These are phyloP conservation scores for Penicillium turbatum DNA, from an alignment of 495 filamentous ascomycete genomes.

Conservation along the genomic window DNA sequence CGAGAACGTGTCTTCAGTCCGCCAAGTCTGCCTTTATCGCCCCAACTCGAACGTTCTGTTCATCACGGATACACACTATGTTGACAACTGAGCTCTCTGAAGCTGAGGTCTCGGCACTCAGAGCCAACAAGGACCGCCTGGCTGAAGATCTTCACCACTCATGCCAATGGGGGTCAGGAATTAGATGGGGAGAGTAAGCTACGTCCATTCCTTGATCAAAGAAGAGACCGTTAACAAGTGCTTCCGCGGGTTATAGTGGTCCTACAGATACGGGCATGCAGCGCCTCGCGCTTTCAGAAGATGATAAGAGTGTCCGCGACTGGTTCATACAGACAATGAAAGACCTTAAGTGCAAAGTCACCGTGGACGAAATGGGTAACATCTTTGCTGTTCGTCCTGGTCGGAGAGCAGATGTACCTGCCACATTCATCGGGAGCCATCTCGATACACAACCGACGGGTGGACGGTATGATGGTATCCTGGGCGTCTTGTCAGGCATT, in stretches of 20 bases:
- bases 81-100: conserved; percentile 40
- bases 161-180: conserved; percentile 62
- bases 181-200: conserved; percentile 61
- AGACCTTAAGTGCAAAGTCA: conserved; percentile 58
- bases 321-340: conserved; percentile 70
- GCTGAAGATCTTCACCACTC: conserved; percentile 60
- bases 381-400: conserved; percentile 70
- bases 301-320: conserved; percentile 66
- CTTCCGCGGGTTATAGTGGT: conserved; percentile 29
- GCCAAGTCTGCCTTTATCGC: background rate
- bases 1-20: background rate
- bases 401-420: conserved; percentile 45
- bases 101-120: conserved; percentile 42
- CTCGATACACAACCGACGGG: conserved; percentile 76
- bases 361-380: conserved; percentile 66
- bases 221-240: conserved; percentile 8
- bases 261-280: conserved; percentile 63
- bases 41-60: conserved; percentile 18
- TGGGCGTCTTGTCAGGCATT: conserved; percentile 68
- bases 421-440: conserved; percentile 70
- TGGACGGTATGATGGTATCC: conserved; percentile 69
- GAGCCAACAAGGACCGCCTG: conserved; percentile 56
- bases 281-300: conserved; percentile 62
- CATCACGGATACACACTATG: conserved; percentile 30
- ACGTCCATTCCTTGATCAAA: background rate